phyloP scores from a whole-genome alignment of 75 land plant species.

The Picea glauca region DNA sequence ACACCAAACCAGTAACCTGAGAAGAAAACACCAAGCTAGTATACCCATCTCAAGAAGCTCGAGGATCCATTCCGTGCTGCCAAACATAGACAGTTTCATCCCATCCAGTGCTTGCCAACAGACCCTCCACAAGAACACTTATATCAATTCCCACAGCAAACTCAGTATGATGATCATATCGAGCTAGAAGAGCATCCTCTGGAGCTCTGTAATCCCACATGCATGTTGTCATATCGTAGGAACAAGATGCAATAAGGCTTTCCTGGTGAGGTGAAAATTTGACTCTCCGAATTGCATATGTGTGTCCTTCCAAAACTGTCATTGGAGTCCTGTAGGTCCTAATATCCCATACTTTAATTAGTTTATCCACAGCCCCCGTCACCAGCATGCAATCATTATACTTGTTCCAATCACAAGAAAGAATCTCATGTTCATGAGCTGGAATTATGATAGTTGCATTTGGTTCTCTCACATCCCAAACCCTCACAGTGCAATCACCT shows the following conservation, averaged over 20 bases:
- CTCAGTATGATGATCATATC: constrained; percentile 93
- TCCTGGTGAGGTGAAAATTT: constrained; percentile 83
- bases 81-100: constrained; percentile 93
- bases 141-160: constrained; percentile 90
- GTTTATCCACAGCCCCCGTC: constrained; percentile 81
- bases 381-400: constrained; percentile 77
- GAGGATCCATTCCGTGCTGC: constrained; percentile 92
- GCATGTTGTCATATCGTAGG: constrained; percentile 94
- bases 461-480: constrained; percentile 93
- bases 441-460: constrained; percentile 66
- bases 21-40: background rate
- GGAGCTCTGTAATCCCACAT: constrained; percentile 79
- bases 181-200: constrained; percentile 68
- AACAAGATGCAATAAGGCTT: constrained; percentile 68
- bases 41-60: constrained; percentile 1
- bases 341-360: constrained; percentile 86
- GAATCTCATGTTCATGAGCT: constrained; percentile 83
- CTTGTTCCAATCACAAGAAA: constrained; percentile 97
- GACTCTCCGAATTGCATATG: constrained; percentile 76
- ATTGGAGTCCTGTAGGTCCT: constrained; percentile 64
- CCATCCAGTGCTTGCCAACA: constrained; percentile 92
- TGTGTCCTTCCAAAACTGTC: constrained; percentile 73
- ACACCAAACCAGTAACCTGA: too few relatives aligned
- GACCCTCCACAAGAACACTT: constrained; percentile 90
- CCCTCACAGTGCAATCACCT: constrained; percentile 81